These are phyloP conservation scores for Lojkania enalia DNA, from an alignment of 2,329 filamentous ascomycete genomes.

Conservation along the genomic window DNA sequence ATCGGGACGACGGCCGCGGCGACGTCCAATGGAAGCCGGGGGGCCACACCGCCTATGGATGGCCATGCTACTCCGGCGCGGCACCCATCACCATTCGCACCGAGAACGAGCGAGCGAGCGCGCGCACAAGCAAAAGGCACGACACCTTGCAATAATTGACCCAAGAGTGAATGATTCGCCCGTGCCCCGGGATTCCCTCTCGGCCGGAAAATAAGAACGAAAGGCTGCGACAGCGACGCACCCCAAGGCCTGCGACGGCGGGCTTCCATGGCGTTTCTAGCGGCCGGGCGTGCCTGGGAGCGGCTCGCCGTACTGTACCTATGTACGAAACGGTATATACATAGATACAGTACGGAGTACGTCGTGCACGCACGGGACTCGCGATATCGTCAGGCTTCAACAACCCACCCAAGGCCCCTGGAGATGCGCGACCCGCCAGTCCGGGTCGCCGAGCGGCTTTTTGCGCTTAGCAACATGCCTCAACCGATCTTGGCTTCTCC, in stretches of 20 bases:
- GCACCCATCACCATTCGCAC: no score
- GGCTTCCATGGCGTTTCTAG: neutral
- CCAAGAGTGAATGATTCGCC: neutral
- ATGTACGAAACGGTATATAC: no score
- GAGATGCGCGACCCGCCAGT: neutral
- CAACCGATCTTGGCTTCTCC: conserved; percentile 16
- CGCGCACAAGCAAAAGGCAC: conserved; percentile 5
- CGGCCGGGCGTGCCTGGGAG: neutral
- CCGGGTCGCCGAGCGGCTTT: conserved; percentile 1
- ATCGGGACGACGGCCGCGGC: neutral
- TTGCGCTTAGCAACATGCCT: conserved; percentile 13
- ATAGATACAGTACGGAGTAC: neutral
- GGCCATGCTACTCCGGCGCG: conserved; percentile 5
- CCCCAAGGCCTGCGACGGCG: neutral
- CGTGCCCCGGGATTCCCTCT: neutral
- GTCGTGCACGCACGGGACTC: neutral
- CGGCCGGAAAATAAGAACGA: conserved; percentile 1
- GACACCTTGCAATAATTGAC: no score
- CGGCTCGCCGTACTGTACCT: no score
- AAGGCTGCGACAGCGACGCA: no score
- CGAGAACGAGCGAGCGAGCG: neutral
- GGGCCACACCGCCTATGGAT: conserved; percentile 5
- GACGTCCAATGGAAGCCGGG: conserved; percentile 5
- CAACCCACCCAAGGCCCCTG: neutral
- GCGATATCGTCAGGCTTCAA: neutral